A percentile compares a stretch with the other conserved stretches of the same genome.
These are phyloP conservation scores for Verticillium nubilum DNA, from an alignment of 2,329 filamentous ascomycete species.

Conservation along the genomic window DNA sequence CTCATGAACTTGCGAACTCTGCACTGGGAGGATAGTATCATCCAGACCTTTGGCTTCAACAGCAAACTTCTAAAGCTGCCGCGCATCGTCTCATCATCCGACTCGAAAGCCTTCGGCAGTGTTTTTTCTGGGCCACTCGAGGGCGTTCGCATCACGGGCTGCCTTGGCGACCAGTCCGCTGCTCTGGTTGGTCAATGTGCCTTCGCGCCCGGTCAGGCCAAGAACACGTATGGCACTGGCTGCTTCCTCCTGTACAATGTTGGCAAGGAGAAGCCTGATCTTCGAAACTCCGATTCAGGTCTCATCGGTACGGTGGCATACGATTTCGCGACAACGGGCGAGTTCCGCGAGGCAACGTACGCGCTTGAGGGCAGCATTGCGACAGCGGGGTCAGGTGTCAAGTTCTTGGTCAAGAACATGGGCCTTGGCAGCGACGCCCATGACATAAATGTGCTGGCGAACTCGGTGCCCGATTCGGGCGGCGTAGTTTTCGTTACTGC, in stretches of 20 bases:
- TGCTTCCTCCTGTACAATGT: slow-evolving; percentile 90
- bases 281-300: slow-evolving; percentile 43
- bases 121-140: slow-evolving; percentile 61
- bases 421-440: slow-evolving; percentile 49
- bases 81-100: slow-evolving; percentile 78
- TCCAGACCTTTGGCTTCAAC: slow-evolving; percentile 74
- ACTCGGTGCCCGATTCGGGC: slow-evolving; percentile 63
- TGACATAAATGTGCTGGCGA: slow-evolving; percentile 45
- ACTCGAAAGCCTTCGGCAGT: slow-evolving; percentile 65
- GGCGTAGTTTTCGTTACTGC: slow-evolving; percentile 85
- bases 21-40: slow-evolving; percentile 70
- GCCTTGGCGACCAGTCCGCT: slow-evolving; percentile 80
- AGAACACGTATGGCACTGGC: slow-evolving; percentile 88
- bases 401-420: slow-evolving; percentile 63
- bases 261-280: slow-evolving; percentile 55
- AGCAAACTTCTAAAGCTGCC: slow-evolving; percentile 66
- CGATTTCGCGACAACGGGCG: slow-evolving; percentile 53
- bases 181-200: slow-evolving; percentile 82
- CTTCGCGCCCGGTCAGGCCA: slow-evolving; percentile 75
- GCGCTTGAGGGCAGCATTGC: slow-evolving; percentile 74
- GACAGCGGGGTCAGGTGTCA: slow-evolving; percentile 75
- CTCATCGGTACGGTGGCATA: slow-evolving; percentile 84
- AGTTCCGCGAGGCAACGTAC: slow-evolving; percentile 58
- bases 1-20: slow-evolving; percentile 84
- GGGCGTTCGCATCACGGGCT: slow-evolving; percentile 73